phyloP scores from a whole-genome alignment of 768 basidiomycete species.

The Dioszegia aurantiaca region DNA sequence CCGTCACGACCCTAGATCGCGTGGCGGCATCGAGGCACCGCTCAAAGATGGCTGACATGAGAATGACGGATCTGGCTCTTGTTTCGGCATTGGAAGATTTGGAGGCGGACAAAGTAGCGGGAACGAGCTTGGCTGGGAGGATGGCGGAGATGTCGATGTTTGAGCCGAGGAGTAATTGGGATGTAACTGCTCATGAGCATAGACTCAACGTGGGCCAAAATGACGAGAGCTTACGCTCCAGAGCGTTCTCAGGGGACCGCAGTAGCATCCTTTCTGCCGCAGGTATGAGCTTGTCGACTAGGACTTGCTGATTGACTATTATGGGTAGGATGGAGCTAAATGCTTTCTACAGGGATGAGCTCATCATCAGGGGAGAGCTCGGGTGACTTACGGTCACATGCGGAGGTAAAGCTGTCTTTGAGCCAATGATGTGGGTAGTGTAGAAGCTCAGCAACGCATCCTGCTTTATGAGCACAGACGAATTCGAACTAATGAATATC shows the following conservation, averaged over 20 bases:
- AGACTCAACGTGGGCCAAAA: background rate
- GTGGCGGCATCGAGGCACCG: constrained; percentile 50
- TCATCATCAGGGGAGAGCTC: constrained; percentile 5
- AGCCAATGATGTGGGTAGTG: constrained; percentile 62
- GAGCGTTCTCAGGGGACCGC: constrained; percentile 74
- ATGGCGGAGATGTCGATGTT: constrained; percentile 61
- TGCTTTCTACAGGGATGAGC: constrained; percentile 44
- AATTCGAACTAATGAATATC: constrained; percentile 55
- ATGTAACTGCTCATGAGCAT: constrained; percentile 56
- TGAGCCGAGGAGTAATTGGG: constrained; percentile 62
- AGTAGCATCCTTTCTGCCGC: constrained; percentile 74
- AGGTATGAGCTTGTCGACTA: constrained; percentile 63
- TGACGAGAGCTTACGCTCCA: constrained; percentile 59
- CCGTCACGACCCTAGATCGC: constrained; percentile 58
- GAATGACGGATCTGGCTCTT: constrained; percentile 59
- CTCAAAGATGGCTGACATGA: constrained; percentile 59
- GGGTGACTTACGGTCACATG: constrained; percentile 57
- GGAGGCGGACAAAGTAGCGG: constrained; percentile 42
- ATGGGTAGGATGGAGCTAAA: constrained; percentile 64
- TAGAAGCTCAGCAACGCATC: constrained; percentile 64
- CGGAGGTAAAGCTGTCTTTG: constrained; percentile 62
- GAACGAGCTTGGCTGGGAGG: constrained; percentile 62
- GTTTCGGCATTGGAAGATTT: constrained; percentile 65
- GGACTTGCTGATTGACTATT: constrained; percentile 58
- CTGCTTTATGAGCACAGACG: constrained; percentile 50